Base-by-base conservation (phyloP, 2,329 filamentous ascomycete genomes). In the Beauveria medogensis region DNA sequence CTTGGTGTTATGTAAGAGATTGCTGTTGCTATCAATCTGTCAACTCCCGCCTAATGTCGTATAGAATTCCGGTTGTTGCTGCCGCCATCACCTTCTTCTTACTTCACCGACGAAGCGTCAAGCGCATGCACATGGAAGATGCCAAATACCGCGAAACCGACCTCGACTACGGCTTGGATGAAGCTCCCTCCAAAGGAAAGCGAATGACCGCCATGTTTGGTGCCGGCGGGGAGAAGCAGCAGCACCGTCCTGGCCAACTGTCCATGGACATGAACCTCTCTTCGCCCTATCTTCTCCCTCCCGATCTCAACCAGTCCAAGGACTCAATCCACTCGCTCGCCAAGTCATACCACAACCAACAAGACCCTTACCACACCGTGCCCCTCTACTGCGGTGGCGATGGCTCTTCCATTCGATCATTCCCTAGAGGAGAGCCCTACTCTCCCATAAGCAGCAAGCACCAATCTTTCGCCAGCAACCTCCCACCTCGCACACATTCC, bases 211-310 rank as follows among this genome's bases (percentile, higher is more conserved):
- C 71, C 22, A 64, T 73, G 26, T 72, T 75, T 47, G 52, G 34
- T 34, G 86, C 74, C 78, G 85, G 80, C 51, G 81, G 78, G 28
- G 81, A 90, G 69, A 86, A 86, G 71, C 73, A 75, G 24, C 64
- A 68, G 41, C 74, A 76, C 66, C 72, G 73, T 55, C 74, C 77
- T 53, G 77, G 79, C 43, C 85, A 88, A 67, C 73, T 88, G 55
- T 89, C 86, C 40, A 84, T 93, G 82, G 83, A 86, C 67, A 84
- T 92, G 82, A 85, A 89, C 69, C 80, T 92, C 53, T 85, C 84
- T 40, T 94, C 87, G 67, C 94, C 94, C 2, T 99, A 97, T 72
- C 82, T 99, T n/a, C 81, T 97, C n/a, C 92, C 94, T 5, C 90
- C 90, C 1, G 86, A 85, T 59, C 70, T 93, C 22, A 86, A 94